Conservation (phyloP, 768 basidiomycete genomes). For the Leccinum boreale region DNA sequence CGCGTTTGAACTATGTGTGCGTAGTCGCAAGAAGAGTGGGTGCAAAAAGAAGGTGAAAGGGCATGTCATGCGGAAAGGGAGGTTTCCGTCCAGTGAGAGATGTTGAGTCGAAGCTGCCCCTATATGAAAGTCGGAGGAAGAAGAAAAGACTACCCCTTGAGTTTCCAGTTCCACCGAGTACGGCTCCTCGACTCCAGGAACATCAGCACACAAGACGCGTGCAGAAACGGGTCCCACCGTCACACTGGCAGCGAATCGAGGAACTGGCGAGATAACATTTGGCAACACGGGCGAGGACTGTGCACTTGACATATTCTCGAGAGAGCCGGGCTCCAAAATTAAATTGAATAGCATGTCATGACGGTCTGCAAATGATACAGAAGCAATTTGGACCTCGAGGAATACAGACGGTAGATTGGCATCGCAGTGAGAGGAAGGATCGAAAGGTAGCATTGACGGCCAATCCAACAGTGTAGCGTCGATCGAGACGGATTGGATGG, state of each 20-base stretch:
- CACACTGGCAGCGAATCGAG: slow-evolving; percentile 47
- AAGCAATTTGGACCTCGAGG: slow-evolving; percentile 41
- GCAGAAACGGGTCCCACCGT: slow-evolving; percentile 48
- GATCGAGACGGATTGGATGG: slow-evolving; percentile 32
- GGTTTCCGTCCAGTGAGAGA: slow-evolving; percentile 31
- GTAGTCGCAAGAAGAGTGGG: slow-evolving; percentile 54
- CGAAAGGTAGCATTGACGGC: slow-evolving; percentile 49
- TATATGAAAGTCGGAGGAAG: slow-evolving; percentile 41
- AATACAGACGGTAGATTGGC: slow-evolving; percentile 57
- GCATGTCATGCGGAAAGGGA: slow-evolving; percentile 45
- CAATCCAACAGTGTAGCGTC: slow-evolving; percentile 52
- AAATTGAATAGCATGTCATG: slow-evolving; percentile 49
- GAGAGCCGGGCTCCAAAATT: slow-evolving; percentile 17
- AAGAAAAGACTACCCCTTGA: slow-evolving; percentile 46
- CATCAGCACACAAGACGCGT: slow-evolving; percentile 48
- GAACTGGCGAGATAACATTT: slow-evolving; percentile 39
- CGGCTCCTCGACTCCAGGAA: slow-evolving; percentile 37
- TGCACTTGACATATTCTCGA: slow-evolving; percentile 8
- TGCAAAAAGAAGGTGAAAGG: slow-evolving; percentile 41
- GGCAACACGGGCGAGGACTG: slow-evolving; percentile 22
- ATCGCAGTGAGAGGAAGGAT: slow-evolving; percentile 37
- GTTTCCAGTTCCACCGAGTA: slow-evolving; percentile 56
- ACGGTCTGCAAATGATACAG: slow-evolving; percentile 50
- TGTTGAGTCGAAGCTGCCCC: slow-evolving; percentile 17
- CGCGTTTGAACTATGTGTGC: slow-evolving; percentile 30